Base-by-base conservation (phyloP, 129 eudicot genomes). In the Oenanthe sinensis region DNA sequence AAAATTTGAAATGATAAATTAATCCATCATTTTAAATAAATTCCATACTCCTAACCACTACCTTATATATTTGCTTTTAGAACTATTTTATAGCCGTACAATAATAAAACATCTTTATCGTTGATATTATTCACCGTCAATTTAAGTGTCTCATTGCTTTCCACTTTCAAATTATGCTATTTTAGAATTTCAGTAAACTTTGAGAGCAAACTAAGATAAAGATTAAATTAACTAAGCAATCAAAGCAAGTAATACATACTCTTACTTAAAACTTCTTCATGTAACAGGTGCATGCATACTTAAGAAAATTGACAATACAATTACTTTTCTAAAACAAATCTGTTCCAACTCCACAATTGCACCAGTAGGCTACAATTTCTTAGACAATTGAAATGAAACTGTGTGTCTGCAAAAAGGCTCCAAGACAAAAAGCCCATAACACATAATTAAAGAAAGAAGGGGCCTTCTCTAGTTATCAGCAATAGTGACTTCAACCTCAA, bases 401-500 rank as follows among this genome's bases (percentile, higher is more conserved):
- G 33, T n/a, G 36, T 48, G 19, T 24, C n/a, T 8, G n/a, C 58
- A 60, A 60, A 58, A 60, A 60, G 68, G 68, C 68, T n/a, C 3
- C 3, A 9, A 8, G 5, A 60, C 28, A 60, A 60, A 60, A 60
- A 60, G 33, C 33, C 68, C 5, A 58, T 2, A 60, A 60, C 33
- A 60, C 33, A 58, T 58, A 58, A 58, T 58, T n/a, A 65, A 65
- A 24, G 37, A 62, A 62, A 62, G 70, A 3, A 13, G 6, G 6
- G 72, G 8, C 73, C 0, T 28, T 10, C 43, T 33, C 43, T 28
- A 68, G 44, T 28, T 60, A 6, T 68, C 73, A 15, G 73, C 73
- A 68, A 68, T 68, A 44, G 73, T 68, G n/a, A 68, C 73, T n/a
- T 68, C 73, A 1, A 68, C 73, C 73, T 68, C 73, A 6, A 68